Evolutionary conservation across 2,329 filamentous ascomycete species (phyloP).

Genomic region (Aschersonia sp.): DNA sequence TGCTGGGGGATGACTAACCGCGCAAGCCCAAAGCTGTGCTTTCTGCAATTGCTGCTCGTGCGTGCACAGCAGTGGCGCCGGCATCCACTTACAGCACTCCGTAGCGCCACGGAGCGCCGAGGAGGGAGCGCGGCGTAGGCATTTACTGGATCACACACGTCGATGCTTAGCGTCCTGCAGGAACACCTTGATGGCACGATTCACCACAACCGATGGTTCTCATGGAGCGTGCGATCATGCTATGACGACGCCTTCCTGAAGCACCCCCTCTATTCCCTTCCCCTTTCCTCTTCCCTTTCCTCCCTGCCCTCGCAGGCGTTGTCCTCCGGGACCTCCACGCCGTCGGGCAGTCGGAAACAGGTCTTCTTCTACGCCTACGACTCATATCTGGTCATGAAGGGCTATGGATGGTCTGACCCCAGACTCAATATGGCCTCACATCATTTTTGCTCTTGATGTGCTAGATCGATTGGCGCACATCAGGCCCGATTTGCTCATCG

Average conservation of each 20-base stretch:
- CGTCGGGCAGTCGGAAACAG: no score
- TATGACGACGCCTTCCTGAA: background rate
- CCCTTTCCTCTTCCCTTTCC: conserved; percentile 3
- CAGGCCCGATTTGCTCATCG: background rate
- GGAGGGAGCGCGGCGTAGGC: no score
- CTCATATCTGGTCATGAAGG: background rate
- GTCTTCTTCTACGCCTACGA: no score
- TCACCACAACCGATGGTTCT: background rate
- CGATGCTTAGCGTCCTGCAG: background rate
- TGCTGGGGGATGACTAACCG: background rate
- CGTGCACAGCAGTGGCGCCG: no score
- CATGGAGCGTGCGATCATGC: background rate
- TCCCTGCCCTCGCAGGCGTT: background rate
- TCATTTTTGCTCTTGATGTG: conserved; percentile 9
- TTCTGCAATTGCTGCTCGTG: no score
- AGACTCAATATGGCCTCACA: conserved; percentile 9
- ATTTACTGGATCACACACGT: no score
- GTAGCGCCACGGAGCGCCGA: no score
- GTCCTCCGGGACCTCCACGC: background rate
- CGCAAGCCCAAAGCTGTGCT: background rate
- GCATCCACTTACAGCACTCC: no score
- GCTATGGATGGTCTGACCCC: conserved; percentile 14
- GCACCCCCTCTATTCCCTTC: background rate
- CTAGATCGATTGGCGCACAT: conserved; percentile 5
- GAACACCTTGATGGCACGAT: conserved; percentile 16